Percentiles rank a stretch among this genome's conserved stretches.
Evolutionary conservation across 1,284 basidiomycete genomes (phyloP).

Genomic region (Malassezia cuniculi): DNA sequence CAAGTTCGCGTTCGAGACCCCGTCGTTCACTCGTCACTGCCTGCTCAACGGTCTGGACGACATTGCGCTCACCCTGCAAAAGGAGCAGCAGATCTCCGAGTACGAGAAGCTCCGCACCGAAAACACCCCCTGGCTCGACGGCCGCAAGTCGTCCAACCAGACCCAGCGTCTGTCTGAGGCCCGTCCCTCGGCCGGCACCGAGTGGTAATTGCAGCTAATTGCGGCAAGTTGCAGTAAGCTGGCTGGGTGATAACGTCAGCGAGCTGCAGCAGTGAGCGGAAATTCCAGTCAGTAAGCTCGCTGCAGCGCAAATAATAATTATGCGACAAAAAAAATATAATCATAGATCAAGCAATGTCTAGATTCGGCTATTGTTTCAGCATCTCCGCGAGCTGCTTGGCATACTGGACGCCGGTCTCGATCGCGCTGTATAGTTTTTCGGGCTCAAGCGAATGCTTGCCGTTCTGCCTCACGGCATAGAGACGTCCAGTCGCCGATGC

Average conservation of each 20-base stretch:
- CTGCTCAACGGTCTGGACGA: constrained; percentile 40
- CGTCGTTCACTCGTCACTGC: constrained; percentile 34
- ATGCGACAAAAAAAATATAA: too few species aligned
- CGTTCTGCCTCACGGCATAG: constrained; percentile 11
- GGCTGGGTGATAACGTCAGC: too few species aligned
- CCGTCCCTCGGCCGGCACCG: constrained; percentile 20
- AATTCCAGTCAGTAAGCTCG: too few species aligned
- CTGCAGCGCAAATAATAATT: too few species aligned
- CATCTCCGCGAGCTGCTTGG: constrained; percentile 1
- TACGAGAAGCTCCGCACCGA: constrained; percentile 26
- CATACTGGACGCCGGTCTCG: constrained; percentile 9
- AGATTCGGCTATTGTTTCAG: too few species aligned
- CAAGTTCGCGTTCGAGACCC: constrained; percentile 27
- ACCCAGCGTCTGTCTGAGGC: constrained; percentile 15
- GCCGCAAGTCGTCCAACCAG: constrained; percentile 23
- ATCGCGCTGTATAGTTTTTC: constrained; percentile 5
- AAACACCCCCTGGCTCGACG: constrained; percentile 37
- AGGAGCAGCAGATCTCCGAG: constrained; percentile 22
- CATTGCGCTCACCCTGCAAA: constrained; percentile 36
- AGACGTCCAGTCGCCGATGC: constrained; percentile 15
- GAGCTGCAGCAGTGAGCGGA: too few species aligned
- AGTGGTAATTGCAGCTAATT: constrained; percentile 29
- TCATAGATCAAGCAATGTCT: too few species aligned
- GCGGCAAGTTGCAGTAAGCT: too few species aligned
- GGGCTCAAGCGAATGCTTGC: constrained; percentile 3